Evolutionary conservation across 208 protist genomes (phyloP).

Genomic region (Lotmaria passim): DNA sequence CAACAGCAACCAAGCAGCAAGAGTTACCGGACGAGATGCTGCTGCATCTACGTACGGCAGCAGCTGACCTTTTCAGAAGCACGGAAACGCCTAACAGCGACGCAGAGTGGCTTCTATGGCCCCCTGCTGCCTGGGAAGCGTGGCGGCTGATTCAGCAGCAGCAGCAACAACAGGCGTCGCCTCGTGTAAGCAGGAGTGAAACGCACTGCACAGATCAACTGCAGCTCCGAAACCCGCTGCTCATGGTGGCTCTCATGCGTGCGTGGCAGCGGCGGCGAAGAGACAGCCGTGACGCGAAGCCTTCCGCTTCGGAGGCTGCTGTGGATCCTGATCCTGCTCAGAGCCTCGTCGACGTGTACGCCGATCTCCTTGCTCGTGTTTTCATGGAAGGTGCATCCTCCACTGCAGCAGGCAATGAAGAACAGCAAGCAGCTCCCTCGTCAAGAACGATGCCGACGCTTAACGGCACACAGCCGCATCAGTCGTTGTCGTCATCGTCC

Average conservation of each 20-base stretch:
- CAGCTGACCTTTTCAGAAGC: no score
- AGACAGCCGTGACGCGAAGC: background rate
- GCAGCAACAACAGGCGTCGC: no score
- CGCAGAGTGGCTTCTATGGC: conserved; percentile 29
- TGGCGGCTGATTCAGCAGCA: background rate
- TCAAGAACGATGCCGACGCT: no score
- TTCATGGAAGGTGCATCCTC: background rate
- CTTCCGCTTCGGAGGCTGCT: background rate
- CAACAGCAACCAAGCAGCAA: no score
- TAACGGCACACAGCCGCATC: background rate
- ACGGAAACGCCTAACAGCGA: background rate
- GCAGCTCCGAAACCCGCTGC: conserved; percentile 5
- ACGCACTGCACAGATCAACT: background rate
- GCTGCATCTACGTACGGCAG: no score
- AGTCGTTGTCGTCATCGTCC: background rate
- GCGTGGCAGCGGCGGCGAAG: background rate
- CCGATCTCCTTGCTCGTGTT: background rate
- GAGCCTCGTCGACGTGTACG: background rate
- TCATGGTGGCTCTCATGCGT: conserved; percentile 2
- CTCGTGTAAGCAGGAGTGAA: background rate
- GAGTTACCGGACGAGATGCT: no score
- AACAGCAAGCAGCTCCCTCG: background rate
- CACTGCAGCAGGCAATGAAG: background rate
- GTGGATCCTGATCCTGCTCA: no score
- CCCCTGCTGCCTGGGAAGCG: conserved; percentile 19